phyloP scores from a whole-genome alignment of 2,329 filamentous ascomycete species.

The Arthrobotrys entomopaga region DNA sequence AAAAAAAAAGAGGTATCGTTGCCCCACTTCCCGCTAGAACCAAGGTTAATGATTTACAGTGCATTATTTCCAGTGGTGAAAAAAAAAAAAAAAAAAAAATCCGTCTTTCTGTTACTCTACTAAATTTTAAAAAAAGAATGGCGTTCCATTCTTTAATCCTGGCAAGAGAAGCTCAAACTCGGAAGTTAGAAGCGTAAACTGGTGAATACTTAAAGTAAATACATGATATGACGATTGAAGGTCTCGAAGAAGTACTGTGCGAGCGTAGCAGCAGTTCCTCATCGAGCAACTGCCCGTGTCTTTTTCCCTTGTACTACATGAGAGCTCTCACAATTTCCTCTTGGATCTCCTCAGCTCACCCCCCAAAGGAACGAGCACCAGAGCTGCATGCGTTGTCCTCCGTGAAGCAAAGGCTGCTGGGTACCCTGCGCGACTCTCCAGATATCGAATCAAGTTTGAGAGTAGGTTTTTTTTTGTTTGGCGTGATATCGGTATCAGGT shows the following conservation, averaged over 20 bases:
- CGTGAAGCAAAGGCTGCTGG: slow-evolving; percentile 1
- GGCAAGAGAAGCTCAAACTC: slow-evolving; percentile 17
- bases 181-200: slow-evolving; percentile 38
- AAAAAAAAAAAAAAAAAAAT: too few species aligned
- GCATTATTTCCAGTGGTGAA: slow-evolving; percentile 20
- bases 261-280: slow-evolving; percentile 31
- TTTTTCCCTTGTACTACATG: slow-evolving; percentile 29
- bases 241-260: background rate
- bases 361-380: slow-evolving; percentile 8
- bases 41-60: slow-evolving; percentile 21
- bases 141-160: slow-evolving; percentile 22
- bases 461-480: slow-evolving; percentile 19
- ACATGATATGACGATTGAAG: slow-evolving; percentile 5
- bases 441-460: slow-evolving; percentile 36
- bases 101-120: slow-evolving; percentile 15
- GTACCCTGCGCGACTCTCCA: slow-evolving; percentile 40
- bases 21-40: slow-evolving; percentile 51
- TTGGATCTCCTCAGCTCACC: slow-evolving; percentile 27
- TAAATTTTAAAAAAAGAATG: slow-evolving; percentile 8
- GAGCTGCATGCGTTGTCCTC: slow-evolving; percentile 52
- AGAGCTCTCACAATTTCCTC: slow-evolving; percentile 39
- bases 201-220: slow-evolving; percentile 30
- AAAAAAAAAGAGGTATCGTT: slow-evolving; percentile 37
- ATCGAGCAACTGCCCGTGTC: slow-evolving; percentile 50
- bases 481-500: slow-evolving; percentile 47